phyloP scores from a whole-genome alignment of 345 rosid genomes.

The Euphorbia pulcherrima region DNA sequence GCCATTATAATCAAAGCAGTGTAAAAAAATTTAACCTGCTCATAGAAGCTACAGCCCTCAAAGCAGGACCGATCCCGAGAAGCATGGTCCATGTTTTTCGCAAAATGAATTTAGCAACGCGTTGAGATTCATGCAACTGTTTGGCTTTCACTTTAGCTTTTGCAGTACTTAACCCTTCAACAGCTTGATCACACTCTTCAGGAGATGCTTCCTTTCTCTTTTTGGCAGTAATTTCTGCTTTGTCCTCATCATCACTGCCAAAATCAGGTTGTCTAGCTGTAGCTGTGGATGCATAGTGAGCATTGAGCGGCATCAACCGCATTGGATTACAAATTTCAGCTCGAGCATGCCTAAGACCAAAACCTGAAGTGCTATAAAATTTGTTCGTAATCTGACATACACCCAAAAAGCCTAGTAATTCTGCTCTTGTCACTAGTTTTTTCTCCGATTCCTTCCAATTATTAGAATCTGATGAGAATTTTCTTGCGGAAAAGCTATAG shows the following conservation, averaged over 20 bases:
- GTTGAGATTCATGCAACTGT: slow-evolving; percentile 57
- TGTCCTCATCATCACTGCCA: slow-evolving; percentile 51
- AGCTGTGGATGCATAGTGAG: slow-evolving; percentile 55
- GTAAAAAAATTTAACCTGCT: slow-evolving; percentile 53
- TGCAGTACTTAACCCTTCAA: slow-evolving; percentile 71
- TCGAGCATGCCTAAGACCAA: slow-evolving; percentile 26
- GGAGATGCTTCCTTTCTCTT: slow-evolving; percentile 80
- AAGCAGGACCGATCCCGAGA: slow-evolving; percentile 86
- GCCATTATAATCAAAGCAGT: neutral
- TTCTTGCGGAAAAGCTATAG: slow-evolving; percentile 21
- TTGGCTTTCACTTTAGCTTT: slow-evolving; percentile 88
- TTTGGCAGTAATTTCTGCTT: slow-evolving; percentile 34
- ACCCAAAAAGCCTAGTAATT: slow-evolving; percentile 17
- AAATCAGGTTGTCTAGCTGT: slow-evolving; percentile 54
- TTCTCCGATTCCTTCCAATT: slow-evolving; percentile 15
- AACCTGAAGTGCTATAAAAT: slow-evolving; percentile 24
- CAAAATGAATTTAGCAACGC: slow-evolving; percentile 41
- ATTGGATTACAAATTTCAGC: slow-evolving; percentile 25
- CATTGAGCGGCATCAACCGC: slow-evolving; percentile 29
- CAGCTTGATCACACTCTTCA: slow-evolving; percentile 93
- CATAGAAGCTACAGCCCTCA: slow-evolving; percentile 88
- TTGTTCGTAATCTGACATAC: slow-evolving; percentile 21
- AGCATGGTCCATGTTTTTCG: slow-evolving; percentile 52
- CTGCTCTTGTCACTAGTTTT: neutral
- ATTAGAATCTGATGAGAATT: slow-evolving; percentile 16